A percentile compares a stretch with the other conserved stretches of the same genome.
Evolutionary conservation across 1,139 yeast genomes (phyloP).

Genomic region (Lipomyces yarrowii): DNA sequence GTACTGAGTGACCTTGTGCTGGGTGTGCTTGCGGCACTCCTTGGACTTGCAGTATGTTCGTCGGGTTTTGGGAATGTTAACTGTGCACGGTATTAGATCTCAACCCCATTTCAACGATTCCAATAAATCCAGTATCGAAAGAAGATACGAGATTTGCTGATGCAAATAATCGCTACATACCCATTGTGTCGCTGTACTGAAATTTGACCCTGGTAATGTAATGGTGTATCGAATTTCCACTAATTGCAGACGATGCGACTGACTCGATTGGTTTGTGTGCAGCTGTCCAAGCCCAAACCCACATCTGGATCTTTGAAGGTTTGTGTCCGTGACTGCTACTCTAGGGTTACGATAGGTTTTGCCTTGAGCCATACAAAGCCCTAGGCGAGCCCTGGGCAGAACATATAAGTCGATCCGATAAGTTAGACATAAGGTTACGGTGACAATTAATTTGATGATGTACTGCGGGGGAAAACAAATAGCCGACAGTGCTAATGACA

Average conservation of each 20-base stretch:
- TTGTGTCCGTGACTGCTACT: not conserved
- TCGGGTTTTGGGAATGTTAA: slow-evolving; percentile 99
- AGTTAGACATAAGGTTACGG: no score
- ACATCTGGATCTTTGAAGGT: no score
- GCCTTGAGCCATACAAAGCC: not conserved
- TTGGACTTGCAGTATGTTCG: slow-evolving; percentile 99
- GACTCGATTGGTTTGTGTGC: not conserved
- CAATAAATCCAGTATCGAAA: not conserved
- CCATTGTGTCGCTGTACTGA: slow-evolving; percentile 7
- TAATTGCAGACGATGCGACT: not conserved
- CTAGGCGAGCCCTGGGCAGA: no score
- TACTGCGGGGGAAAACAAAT: no score
- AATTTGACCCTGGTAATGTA: not conserved
- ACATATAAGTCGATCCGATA: no score
- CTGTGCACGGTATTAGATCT: slow-evolving; percentile 47
- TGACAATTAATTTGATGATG: no score
- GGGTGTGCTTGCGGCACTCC: slow-evolving; percentile 99
- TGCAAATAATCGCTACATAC: not conserved
- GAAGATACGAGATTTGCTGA: not conserved
- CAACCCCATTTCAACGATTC: not conserved
- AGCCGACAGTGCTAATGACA: no score
- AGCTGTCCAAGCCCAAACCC: not conserved
- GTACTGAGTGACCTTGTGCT: slow-evolving; percentile 99
- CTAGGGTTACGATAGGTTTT: not conserved
- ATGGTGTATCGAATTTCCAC: not conserved